A percentile compares a stretch with the other conserved stretches of the same genome.
Evolutionary conservation across 768 basidiomycete genomes (phyloP).

Genomic region (Boletus subparvulus): DNA sequence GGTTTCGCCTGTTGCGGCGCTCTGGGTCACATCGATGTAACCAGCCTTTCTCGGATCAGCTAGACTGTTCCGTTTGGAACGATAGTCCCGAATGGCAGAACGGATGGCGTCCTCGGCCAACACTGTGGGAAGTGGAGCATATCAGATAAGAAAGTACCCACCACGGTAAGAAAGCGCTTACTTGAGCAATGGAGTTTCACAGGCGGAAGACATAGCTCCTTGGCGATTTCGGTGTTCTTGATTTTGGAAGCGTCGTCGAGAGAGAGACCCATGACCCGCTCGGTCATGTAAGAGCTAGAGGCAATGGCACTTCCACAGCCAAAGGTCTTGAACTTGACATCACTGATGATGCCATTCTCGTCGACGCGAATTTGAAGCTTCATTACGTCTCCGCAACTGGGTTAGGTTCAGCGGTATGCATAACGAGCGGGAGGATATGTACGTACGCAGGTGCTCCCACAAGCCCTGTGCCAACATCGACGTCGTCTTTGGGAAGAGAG

Average conservation of each 20-base stretch:
- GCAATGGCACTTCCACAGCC: constrained; percentile 99
- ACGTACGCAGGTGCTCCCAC: constrained; percentile 96
- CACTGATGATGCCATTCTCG: constrained; percentile 91
- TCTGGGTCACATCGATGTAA: constrained; percentile 70
- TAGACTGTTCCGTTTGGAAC: constrained; percentile 68
- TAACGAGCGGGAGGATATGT: neutral
- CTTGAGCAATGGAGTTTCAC: constrained; percentile 96
- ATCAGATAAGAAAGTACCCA: constrained; percentile 23
- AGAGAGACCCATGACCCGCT: constrained; percentile 92
- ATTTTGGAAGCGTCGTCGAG: constrained; percentile 94
- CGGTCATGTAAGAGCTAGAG: constrained; percentile 97
- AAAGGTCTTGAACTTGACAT: constrained; percentile 99
- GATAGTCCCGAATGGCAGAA: constrained; percentile 96
- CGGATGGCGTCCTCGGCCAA: constrained; percentile 98
- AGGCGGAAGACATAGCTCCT: constrained; percentile 91
- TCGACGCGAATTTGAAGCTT: constrained; percentile 98
- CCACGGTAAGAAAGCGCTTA: constrained; percentile 38
- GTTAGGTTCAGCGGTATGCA: constrained; percentile 18
- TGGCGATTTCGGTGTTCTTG: constrained; percentile 99
- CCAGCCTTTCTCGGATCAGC: constrained; percentile 54
- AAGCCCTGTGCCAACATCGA: constrained; percentile 94
- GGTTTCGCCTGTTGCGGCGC: constrained; percentile 51
- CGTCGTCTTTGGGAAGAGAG: constrained; percentile 87
- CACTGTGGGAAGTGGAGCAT: constrained; percentile 51
- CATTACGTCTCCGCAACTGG: constrained; percentile 97